Evolutionary conservation across 2,329 filamentous ascomycete genomes (phyloP).

Genomic region (Curvularia lunata): DNA sequence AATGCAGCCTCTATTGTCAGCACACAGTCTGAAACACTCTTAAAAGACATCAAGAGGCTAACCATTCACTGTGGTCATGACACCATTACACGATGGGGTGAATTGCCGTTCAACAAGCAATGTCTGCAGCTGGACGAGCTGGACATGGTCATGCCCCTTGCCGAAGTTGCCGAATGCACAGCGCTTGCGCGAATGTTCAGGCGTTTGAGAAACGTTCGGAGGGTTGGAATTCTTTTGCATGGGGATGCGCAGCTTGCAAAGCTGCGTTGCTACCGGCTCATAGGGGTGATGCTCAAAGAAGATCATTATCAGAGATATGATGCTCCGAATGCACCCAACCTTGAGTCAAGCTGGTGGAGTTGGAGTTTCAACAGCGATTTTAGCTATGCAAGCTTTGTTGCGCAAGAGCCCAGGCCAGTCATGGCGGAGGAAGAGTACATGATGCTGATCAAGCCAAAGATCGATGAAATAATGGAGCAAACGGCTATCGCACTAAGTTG

Average conservation of each 20-base stretch:
- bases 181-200: background rate
- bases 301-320: background rate
- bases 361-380: background rate
- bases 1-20: constrained; percentile 17
- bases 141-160: constrained; percentile 27
- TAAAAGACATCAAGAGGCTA: constrained; percentile 41
- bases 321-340: background rate
- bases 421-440: background rate
- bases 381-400: background rate
- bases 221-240: background rate
- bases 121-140: constrained; percentile 38
- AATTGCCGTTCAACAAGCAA: constrained; percentile 41
- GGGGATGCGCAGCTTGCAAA: background rate
- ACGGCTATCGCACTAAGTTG: background rate
- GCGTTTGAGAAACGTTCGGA: background rate
- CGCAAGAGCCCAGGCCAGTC: background rate
- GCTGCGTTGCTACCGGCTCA: background rate
- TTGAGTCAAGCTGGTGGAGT: background rate
- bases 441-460: background rate
- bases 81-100: constrained; percentile 40
- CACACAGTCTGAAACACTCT: constrained; percentile 24
- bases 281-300: background rate
- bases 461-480: background rate
- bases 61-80: constrained; percentile 38
- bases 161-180: background rate